Conservation (phyloP, 129 eudicot genomes). For the Apium graveolens region DNA sequence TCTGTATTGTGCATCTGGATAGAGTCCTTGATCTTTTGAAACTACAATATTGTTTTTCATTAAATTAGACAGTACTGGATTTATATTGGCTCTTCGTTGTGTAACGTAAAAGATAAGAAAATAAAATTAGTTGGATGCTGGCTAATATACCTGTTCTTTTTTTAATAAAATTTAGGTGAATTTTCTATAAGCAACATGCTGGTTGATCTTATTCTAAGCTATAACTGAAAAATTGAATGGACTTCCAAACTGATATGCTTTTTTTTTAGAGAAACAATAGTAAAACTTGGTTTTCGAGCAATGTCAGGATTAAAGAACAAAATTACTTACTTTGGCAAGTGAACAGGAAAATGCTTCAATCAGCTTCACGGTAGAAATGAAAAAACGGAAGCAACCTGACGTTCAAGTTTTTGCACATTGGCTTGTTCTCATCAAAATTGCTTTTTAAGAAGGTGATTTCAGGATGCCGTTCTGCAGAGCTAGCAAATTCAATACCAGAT, state of each 20-base stretch:
- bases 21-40: slow-evolving; percentile 93
- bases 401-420: slow-evolving; percentile 92
- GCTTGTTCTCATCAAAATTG: slow-evolving; percentile 85
- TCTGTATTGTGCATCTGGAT: slow-evolving; percentile 70
- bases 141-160: too few relatives aligned
- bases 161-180: too few relatives aligned
- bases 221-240: too few relatives aligned
- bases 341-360: slow-evolving; percentile 88
- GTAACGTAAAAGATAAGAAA: neutral
- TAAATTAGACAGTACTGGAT: neutral
- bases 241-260: too few relatives aligned
- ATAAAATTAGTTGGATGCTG: too few relatives aligned
- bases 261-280: too few relatives aligned
- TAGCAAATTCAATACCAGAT: slow-evolving; percentile 19
- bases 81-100: neutral
- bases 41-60: slow-evolving; percentile 35
- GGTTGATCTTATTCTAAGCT: too few relatives aligned
- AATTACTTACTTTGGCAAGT: slow-evolving; percentile 66
- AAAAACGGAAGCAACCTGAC: slow-evolving; percentile 94
- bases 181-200: too few relatives aligned
- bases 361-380: slow-evolving; percentile 96
- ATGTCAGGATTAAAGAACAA: neutral
- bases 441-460: slow-evolving; percentile 87
- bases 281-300: too few relatives aligned
- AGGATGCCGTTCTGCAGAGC: slow-evolving; percentile 91